These are phyloP conservation scores for Chrysoporthe cubensis DNA, from an alignment of 2,329 filamentous ascomycete genomes.

Conservation along the genomic window DNA sequence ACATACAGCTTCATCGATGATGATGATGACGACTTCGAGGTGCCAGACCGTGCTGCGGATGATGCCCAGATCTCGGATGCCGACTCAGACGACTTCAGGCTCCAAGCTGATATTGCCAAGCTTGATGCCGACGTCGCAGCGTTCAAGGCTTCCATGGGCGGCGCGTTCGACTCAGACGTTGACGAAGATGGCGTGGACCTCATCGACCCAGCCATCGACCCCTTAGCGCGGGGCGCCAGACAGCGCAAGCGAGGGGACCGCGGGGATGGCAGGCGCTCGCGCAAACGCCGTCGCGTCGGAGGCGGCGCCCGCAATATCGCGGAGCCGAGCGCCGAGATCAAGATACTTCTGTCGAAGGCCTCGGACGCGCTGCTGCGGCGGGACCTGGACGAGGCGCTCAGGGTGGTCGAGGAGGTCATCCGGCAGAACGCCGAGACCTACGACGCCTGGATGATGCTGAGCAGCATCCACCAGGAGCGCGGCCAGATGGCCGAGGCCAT, in stretches of 20 bases:
- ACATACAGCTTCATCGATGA: conserved; percentile 14
- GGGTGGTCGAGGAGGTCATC: conserved; percentile 65
- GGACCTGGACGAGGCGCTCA: conserved; percentile 60
- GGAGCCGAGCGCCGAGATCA: conserved; percentile 74
- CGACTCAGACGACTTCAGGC: conserved; percentile 47
- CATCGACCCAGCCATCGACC: conserved; percentile 21
- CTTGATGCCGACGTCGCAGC: conserved; percentile 42
- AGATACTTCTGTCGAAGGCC: conserved; percentile 66
- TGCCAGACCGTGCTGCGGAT: conserved; percentile 26
- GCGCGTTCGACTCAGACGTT: conserved; percentile 12
- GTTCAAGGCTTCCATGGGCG: conserved; percentile 37
- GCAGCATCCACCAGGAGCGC: conserved; percentile 64
- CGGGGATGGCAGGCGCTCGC: conserved; percentile 33
- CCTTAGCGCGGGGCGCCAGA: conserved; percentile 26
- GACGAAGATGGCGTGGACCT: conserved; percentile 20
- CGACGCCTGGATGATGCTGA: conserved; percentile 66
- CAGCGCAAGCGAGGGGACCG: conserved; percentile 19
- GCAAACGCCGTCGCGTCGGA: conserved; percentile 5
- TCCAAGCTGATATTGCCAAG: conserved; percentile 44
- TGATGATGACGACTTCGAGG: conserved; percentile 32
- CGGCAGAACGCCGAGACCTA: conserved; percentile 70
- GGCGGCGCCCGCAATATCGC: conserved; percentile 55
- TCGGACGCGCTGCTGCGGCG: conserved; percentile 68
- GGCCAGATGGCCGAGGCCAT: conserved; percentile 61
- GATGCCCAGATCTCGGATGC: conserved; percentile 39